Evolutionary conservation across 1,284 basidiomycete genomes (phyloP).

Genomic region (Puccinia novopanici): DNA sequence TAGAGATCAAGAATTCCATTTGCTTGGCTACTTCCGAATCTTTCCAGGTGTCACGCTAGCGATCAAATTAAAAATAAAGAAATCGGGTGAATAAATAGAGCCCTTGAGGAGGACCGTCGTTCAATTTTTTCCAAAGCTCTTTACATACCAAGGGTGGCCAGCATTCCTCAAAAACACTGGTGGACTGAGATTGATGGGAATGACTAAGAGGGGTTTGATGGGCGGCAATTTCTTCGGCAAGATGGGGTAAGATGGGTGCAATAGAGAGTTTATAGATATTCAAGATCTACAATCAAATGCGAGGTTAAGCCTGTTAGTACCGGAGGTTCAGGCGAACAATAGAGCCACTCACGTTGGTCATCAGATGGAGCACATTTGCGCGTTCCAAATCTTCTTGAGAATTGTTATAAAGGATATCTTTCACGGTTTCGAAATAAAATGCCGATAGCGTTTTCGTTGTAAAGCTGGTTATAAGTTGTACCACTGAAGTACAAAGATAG

Average conservation of each 20-base stretch:
- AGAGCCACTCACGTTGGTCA: conserved; percentile 67
- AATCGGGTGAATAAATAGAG: neutral
- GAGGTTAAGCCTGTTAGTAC: neutral
- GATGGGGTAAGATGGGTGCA: conserved; percentile 84
- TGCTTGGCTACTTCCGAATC: conserved; percentile 3
- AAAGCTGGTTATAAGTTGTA: conserved; percentile 61
- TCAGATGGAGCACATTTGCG: conserved; percentile 69
- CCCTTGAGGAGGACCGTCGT: neutral
- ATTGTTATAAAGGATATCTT: conserved; percentile 86
- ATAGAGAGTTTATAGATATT: conserved; percentile 71
- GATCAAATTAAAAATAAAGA: neutral
- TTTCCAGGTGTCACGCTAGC: conserved; percentile 30
- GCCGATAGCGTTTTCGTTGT: conserved; percentile 64
- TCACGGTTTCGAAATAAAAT: conserved; percentile 84
- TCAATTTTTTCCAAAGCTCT: neutral
- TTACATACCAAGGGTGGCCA: conserved; percentile 46
- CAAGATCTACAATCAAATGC: conserved; percentile 65
- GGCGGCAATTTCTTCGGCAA: conserved; percentile 84
- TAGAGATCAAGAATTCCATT: conserved; percentile 25
- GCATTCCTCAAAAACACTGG: conserved; percentile 33
- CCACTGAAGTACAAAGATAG: conserved; percentile 68
- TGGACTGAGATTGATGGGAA: neutral
- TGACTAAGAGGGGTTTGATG: conserved; percentile 54
- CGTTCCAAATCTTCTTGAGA: conserved; percentile 65
- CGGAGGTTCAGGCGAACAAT: neutral